Evolutionary conservation across 768 basidiomycete genomes (phyloP).

Genomic region (Naematelia aurantialba): DNA sequence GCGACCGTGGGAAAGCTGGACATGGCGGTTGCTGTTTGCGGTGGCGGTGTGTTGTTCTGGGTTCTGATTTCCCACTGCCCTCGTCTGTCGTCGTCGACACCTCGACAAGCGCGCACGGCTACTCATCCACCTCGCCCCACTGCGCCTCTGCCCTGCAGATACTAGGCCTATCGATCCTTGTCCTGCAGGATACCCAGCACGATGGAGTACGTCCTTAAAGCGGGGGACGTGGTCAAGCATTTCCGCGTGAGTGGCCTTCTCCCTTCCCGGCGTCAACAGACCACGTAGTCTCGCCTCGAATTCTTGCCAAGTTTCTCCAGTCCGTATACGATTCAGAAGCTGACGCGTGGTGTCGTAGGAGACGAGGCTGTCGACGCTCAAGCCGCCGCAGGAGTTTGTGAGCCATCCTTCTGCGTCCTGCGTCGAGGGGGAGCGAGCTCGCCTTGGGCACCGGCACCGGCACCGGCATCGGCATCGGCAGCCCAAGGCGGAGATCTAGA

Average conservation of each 20-base stretch:
- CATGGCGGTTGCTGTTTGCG: too few species aligned
- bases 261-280: not conserved
- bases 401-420: constrained; percentile 13
- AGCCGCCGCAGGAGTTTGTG: constrained; percentile 49
- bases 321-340: not conserved
- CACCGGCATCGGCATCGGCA: too few species aligned
- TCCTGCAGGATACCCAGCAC: constrained; percentile 3
- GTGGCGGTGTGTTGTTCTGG: too few species aligned
- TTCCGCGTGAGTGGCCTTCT: constrained; percentile 42
- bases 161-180: not conserved
- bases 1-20: too few species aligned
- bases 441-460: too few species aligned
- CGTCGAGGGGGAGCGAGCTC: too few species aligned
- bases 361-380: constrained; percentile 46
- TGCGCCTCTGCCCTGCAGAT: not conserved
- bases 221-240: constrained; percentile 44
- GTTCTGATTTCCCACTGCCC: too few species aligned
- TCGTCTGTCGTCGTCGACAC: too few species aligned
- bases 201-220: constrained; percentile 48
- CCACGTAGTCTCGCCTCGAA: not conserved
- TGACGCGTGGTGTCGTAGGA: constrained; percentile 30
- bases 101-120: too few species aligned
- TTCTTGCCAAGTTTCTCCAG: not conserved
- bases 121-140: too few species aligned
- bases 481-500: too few species aligned